A percentile compares a stretch with the other conserved stretches of the same genome.
phyloP scores from a whole-genome alignment of 208 protist genomes.

The Crithidia sp. region DNA sequence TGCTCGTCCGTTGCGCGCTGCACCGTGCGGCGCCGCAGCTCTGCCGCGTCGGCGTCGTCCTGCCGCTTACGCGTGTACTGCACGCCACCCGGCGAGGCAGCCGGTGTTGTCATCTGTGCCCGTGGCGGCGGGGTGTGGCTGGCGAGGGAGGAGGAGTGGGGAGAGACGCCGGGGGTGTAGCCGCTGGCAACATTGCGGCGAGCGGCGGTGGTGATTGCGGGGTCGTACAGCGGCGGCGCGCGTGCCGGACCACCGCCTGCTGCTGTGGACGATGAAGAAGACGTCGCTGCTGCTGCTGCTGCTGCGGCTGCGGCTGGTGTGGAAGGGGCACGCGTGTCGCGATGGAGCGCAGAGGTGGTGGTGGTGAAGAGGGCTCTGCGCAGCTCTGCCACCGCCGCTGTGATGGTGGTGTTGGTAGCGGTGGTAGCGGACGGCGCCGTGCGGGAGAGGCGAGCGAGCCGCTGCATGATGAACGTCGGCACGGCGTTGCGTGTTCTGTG shows the following conservation, averaged over 20 bases:
- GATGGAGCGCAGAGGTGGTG: no score
- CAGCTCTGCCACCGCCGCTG: not conserved
- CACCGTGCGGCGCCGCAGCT: conserved; percentile 53
- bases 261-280: not conserved
- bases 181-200: conserved; percentile 7
- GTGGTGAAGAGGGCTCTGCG: not conserved
- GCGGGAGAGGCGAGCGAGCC: not conserved
- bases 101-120: conserved; percentile 63
- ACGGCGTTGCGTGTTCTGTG: no score
- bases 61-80: conserved; percentile 64
- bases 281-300: not conserved
- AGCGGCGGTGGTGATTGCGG: not conserved
- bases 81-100: conserved; percentile 76
- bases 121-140: conserved; percentile 44
- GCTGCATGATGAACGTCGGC: not conserved
- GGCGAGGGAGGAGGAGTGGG: conserved; percentile 32
- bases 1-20: conserved; percentile 75
- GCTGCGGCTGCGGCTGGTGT: not conserved
- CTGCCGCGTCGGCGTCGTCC: conserved; percentile 42
- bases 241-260: not conserved
- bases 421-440: not conserved
- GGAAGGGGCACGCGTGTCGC: not conserved
- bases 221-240: conserved; percentile 27
- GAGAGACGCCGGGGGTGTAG: conserved; percentile 25
- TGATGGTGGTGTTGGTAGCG: no score